Base-by-base conservation (phyloP, 345 rosid genomes). In the Sisymbrium altissimum region DNA sequence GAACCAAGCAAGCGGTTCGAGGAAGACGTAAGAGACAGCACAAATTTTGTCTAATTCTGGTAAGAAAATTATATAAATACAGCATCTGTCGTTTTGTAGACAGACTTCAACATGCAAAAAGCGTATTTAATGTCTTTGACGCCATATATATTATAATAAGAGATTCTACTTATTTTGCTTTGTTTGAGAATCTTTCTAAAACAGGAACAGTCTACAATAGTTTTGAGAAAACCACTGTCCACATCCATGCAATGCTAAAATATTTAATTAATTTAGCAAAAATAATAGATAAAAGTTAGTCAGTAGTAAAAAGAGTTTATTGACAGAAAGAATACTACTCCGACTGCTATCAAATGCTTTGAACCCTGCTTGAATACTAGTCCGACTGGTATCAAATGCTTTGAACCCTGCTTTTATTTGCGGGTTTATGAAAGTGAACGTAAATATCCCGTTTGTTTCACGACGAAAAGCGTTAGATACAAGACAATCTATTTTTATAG, bases 141-240 rank as follows among this genome's bases (percentile, higher is more conserved):
- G 21, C 25, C 53, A 48, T 18, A 9, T 49, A 32, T 1, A 1
- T 27, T 27, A 27, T 27, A 27, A 27, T 11, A 41, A 1, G 19
- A 54, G 56, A 72, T 72, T 53, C 56, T 63, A 33, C 21, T 53
- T 41, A 53, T 53, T 27, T 63, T 54, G 63, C 29, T 30, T 41
- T 41, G 63, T 43, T 64, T 43, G 38, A 14, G 39, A 44, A 73
- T 64, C 48, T 73, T 73, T 15, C 57, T 49, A 56, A 73, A 65
- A 63, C 70, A 53, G 25, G 71, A 35, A 44, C 54, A 38, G 7
- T n/a, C 11, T 23, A 62, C 32, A 35, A 33, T 64, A 6, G 71
- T 55, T 73, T 73, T 55, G 66, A 36, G 41, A 56, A 73, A 35
- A 65, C 78, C 71, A 65, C 49, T 56, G 71, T 73, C 71, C 66